Evolutionary conservation across 352 stramenopile species (phyloP), one percentile per base, ranked within the genome.

Genomic region (Pythium dissotocum): DNA sequence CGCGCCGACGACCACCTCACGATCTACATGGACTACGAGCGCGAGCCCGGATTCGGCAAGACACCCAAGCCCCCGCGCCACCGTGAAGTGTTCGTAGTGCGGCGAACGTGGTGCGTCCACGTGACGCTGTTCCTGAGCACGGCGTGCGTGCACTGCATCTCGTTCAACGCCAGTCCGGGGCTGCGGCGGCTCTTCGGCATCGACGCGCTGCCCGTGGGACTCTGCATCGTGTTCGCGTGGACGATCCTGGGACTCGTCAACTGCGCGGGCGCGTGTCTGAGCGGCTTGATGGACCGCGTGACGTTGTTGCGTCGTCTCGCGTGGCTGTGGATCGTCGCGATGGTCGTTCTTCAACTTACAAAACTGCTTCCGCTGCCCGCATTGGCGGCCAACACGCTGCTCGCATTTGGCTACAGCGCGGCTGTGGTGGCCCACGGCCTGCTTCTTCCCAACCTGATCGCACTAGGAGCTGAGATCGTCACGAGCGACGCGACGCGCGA

Each of bases 121-220:
- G 53, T 69, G 21, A 53, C 86, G n/a, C 53, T 88, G 32, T 89
- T 90, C 56, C 61, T 75, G 24, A 93, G 79, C 65, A 81, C 79
- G 0, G 75, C 80, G 53, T 76, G 79, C 52, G 58, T 90, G 10
- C 84, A 93, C 57, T 90, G 78, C 44, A 77, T 77, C 35, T 73
- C 89, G 40, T 89, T 90, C 69, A 88, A 85, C 61, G 83, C 89
- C 44, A 86, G 75, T 58, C 65, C 75, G 18, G 78, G 79, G 16
- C 21, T 93, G 13, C 78, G 81, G 3, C 73, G 70, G 35, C 76
- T 82, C 8, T 75, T 90, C 33, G 61, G 36, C 10, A 70, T 91
- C 44, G 78, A 93, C 4, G 55, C 60, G 33, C 68, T 82, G 8
- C 82, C 85, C 14, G 78, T 93, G 18, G 81, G 85, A 2, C 54